Conservation (phyloP, 768 basidiomycete species). For the Termitomyces sp. region DNA sequence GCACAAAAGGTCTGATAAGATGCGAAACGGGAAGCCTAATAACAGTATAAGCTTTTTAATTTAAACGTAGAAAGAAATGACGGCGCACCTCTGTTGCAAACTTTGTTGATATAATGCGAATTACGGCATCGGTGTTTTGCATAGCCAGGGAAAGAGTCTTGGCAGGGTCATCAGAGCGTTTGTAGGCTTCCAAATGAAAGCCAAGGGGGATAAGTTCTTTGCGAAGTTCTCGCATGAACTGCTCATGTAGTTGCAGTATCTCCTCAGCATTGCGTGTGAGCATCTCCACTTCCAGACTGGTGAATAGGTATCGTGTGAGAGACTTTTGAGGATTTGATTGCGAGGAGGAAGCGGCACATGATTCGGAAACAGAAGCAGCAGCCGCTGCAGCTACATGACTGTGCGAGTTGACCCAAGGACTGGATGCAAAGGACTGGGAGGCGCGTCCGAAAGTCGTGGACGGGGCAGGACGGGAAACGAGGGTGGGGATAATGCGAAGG, state of each 20-base stretch:
- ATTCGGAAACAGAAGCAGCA: constrained; percentile 17
- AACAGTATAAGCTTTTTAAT: not conserved
- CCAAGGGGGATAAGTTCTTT: constrained; percentile 46
- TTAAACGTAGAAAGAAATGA: not conserved
- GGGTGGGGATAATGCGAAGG: constrained; percentile 48
- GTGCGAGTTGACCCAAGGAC: constrained; percentile 40
- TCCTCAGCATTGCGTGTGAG: constrained; percentile 66
- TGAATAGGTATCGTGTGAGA: constrained; percentile 45
- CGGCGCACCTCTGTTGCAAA: constrained; percentile 51
- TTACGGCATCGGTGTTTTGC: constrained; percentile 34
- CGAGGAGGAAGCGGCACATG: constrained; percentile 10
- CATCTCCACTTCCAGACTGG: constrained; percentile 48
- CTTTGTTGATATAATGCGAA: constrained; percentile 46
- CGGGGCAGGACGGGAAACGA: constrained; percentile 35
- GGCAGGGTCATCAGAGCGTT: constrained; percentile 9
- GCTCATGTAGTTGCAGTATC: constrained; percentile 63
- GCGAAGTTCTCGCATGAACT: constrained; percentile 52
- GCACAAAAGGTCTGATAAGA: constrained; percentile 86
- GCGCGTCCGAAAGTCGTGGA: constrained; percentile 33
- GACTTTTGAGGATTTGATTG: constrained; percentile 21
- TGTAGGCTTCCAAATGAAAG: constrained; percentile 29
- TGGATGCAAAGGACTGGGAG: constrained; percentile 35
- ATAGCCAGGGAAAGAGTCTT: constrained; percentile 16
- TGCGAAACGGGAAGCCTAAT: constrained; percentile 66
- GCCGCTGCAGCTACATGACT: constrained; percentile 27